Evolutionary conservation across 2,329 filamentous ascomycete species (phyloP).

Genomic region (Davidsoniella virescens): DNA sequence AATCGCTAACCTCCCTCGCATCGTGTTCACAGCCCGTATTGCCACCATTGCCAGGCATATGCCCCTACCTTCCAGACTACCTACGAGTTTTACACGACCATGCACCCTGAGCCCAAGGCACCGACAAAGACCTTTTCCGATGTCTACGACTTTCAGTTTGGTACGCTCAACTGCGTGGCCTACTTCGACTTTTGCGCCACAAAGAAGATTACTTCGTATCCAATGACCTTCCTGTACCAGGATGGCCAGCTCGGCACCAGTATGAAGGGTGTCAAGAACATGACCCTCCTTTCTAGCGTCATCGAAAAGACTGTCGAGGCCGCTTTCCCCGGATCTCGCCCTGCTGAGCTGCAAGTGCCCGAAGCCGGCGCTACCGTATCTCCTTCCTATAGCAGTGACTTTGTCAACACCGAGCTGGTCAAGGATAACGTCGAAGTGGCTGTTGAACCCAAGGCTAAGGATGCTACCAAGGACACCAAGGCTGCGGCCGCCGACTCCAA

Average conservation of each 20-base stretch:
- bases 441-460: not conserved
- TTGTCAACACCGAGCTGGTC: not conserved
- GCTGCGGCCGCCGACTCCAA: slow-evolving; percentile 12
- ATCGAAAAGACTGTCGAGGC: slow-evolving; percentile 64
- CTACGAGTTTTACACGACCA: slow-evolving; percentile 91
- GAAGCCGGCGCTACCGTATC: slow-evolving; percentile 45
- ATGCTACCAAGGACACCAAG: slow-evolving; percentile 24
- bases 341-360: slow-evolving; percentile 51
- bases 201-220: slow-evolving; percentile 53
- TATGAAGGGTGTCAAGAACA: slow-evolving; percentile 49
- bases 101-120: slow-evolving; percentile 48
- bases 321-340: slow-evolving; percentile 66
- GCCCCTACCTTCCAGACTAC: slow-evolving; percentile 79
- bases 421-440: slow-evolving; percentile 5
- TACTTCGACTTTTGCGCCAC: slow-evolving; percentile 62
- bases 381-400: slow-evolving; percentile 16
- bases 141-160: slow-evolving; percentile 85
- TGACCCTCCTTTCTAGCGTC: slow-evolving; percentile 48
- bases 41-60: slow-evolving; percentile 59
- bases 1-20: slow-evolving; percentile 15
- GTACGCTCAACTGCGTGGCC: slow-evolving; percentile 67
- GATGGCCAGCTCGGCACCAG: slow-evolving; percentile 52
- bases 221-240: slow-evolving; percentile 65
- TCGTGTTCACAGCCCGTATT: slow-evolving; percentile 32
- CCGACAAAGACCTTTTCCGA: slow-evolving; percentile 48